Base-by-base conservation (phyloP, 805 yeast genomes). In the Candida khao-thaluensis region DNA sequence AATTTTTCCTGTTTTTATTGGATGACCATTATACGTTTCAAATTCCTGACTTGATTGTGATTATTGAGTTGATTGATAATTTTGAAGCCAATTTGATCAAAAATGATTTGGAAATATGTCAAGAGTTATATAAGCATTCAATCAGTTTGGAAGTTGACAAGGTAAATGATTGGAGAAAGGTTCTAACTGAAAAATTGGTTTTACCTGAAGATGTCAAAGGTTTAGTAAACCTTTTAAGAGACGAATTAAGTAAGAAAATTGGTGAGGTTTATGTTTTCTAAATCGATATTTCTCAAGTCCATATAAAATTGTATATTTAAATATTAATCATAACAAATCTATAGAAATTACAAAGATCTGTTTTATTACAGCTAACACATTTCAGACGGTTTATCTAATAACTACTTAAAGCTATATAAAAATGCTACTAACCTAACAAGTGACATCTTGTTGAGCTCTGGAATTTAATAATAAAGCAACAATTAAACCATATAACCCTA, bases 391-490 rank as follows among this genome's bases (percentile, higher is more conserved):
- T n/a, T n/a, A n/a, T n/a, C n/a, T n/a, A n/a, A n/a, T n/a, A n/a
- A n/a, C n/a, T n/a, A n/a, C n/a, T n/a, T n/a, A n/a, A n/a, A n/a
- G n/a, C n/a, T n/a, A n/a, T n/a, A n/a, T n/a, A n/a, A n/a, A n/a
- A n/a, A 23, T 18, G 10, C 15, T 30, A 7, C 5, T 7, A 16
- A 22, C 42, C 74, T 79, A 85, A 76, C 95, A 87, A 57, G 72
- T 62, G 51, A 87, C 95, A 63, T 85, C 96, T 71, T 85, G 95
- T 51, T 86, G 82, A 55, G 98, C 98, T 77, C 95, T 85, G 50
- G 99, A 90, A 85, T 93, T 93, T 73, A 93, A 81, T 66, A 93
- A 79, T 64, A 93, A 81, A 51, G 99, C 99, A 53, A 93, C 98
- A 79, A 93, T 93, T 61, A 93, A 81, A 39, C 98, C 98, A 60